These are phyloP conservation scores for Amaranthus hypochondriacus DNA, from an alignment of 148 eudicot genomes.

Conservation along the genomic window DNA sequence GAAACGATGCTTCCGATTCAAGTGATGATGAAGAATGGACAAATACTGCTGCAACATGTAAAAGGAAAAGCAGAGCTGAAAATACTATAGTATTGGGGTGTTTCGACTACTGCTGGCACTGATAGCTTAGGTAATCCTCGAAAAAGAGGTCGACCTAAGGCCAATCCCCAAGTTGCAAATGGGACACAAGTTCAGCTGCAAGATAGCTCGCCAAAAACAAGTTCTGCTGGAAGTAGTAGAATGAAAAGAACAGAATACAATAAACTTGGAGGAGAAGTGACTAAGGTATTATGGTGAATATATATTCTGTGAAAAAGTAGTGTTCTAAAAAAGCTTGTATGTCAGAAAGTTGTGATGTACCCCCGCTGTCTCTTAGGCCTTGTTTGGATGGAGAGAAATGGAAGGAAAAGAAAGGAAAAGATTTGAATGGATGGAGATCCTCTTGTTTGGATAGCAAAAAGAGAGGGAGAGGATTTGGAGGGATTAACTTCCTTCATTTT, in stretches of 20 bases:
- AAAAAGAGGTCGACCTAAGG: conserved; percentile 33
- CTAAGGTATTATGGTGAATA: conserved; percentile 48
- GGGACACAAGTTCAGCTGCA: conserved; percentile 22
- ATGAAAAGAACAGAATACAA: conserved; percentile 30
- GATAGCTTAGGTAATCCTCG: conserved; percentile 22
- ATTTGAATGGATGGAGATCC: no score
- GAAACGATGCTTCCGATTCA: conserved; percentile 56
- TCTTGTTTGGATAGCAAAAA: no score
- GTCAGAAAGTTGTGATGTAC: not conserved
- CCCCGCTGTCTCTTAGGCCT: no score
- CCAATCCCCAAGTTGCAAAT: conserved; percentile 28
- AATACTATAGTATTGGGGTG: conserved; percentile 18
- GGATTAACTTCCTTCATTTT: no score
- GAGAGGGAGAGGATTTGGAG: no score
- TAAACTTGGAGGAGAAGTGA: conserved; percentile 56
- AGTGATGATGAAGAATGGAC: conserved; percentile 79
- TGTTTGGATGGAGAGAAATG: no score
- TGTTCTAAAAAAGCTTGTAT: not conserved
- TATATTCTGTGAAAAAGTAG: not conserved
- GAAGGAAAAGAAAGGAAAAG: no score
- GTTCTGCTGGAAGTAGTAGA: conserved; percentile 35
- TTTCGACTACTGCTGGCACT: conserved; percentile 20
- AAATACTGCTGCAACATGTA: conserved; percentile 35
- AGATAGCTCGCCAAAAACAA: conserved; percentile 29
- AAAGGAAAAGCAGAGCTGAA: conserved; percentile 27